Evolutionary conservation across 768 basidiomycete species (phyloP).

Genomic region (Psilocybe tampanensis): DNA sequence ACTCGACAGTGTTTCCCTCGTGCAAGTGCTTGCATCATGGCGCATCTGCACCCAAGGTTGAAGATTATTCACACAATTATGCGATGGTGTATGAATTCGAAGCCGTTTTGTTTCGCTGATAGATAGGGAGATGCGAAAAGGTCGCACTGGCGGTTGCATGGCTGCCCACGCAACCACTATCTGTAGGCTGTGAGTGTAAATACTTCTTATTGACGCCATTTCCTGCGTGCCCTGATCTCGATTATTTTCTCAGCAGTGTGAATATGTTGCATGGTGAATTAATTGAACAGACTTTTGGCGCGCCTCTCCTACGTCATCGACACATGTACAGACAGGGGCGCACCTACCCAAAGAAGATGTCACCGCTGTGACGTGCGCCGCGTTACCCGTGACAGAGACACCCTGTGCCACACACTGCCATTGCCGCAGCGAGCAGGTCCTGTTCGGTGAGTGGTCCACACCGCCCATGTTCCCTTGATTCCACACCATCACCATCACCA

Average conservation of each 20-base stretch:
- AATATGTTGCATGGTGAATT: background rate
- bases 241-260: background rate
- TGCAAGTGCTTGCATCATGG: too few species aligned
- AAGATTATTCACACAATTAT: background rate
- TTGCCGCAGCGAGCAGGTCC: slow-evolving; percentile 7
- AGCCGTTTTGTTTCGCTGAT: too few species aligned
- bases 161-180: too few species aligned
- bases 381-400: slow-evolving; percentile 4
- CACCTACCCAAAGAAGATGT: background rate
- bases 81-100: too few species aligned
- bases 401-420: background rate
- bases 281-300: too few species aligned
- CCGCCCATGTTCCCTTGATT: slow-evolving; percentile 6
- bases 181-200: too few species aligned
- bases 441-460: too few species aligned
- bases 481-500: slow-evolving; percentile 7
- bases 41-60: too few species aligned
- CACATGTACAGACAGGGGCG: background rate
- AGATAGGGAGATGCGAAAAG: too few species aligned
- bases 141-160: too few species aligned
- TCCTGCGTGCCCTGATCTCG: background rate
- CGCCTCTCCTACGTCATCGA: background rate
- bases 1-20: background rate
- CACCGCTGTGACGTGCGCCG: background rate
- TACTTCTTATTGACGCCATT: background rate